Conservation (phyloP, 2,329 filamentous ascomycete species). For the Chalaropsis thielavioides region DNA sequence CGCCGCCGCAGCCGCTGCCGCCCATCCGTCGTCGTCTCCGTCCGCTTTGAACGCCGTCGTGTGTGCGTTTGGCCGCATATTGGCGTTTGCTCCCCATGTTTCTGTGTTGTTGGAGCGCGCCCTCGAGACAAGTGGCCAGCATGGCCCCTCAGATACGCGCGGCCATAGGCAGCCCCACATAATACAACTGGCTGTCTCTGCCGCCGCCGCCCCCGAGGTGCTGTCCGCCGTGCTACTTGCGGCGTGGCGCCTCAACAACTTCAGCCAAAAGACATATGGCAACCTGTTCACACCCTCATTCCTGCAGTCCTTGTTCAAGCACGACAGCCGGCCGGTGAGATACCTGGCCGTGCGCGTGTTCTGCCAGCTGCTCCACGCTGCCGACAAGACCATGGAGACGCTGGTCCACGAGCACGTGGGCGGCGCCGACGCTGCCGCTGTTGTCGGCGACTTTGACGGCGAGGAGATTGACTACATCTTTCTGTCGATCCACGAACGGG, state of each 20-base stretch:
- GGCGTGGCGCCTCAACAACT: constrained; percentile 64
- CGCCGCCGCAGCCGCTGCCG: constrained; percentile 25
- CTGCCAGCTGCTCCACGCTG: constrained; percentile 61
- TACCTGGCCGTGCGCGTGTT: constrained; percentile 75
- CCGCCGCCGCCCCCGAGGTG: constrained; percentile 20
- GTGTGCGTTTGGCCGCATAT: constrained; percentile 60
- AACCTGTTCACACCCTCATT: constrained; percentile 48
- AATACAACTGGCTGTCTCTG: constrained; percentile 11
- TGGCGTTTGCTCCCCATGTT: constrained; percentile 72
- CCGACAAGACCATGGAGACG: constrained; percentile 62
- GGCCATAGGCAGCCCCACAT: constrained; percentile 3
- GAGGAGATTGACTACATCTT: constrained; percentile 65
- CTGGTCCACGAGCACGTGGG: constrained; percentile 55
- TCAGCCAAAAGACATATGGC: constrained; percentile 55
- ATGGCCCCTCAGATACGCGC: not conserved
- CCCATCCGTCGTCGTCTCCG: constrained; percentile 20
- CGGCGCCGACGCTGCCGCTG: constrained; percentile 39
- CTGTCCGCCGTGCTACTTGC: constrained; percentile 43
- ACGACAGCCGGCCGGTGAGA: constrained; percentile 46
- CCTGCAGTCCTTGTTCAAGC: constrained; percentile 54
- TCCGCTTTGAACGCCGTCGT: constrained; percentile 33
- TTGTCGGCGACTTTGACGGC: constrained; percentile 63
- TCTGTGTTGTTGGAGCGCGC: constrained; percentile 51
- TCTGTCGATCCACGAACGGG: constrained; percentile 43
- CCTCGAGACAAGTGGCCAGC: not conserved